A percentile compares a stretch with the other conserved stretches of the same genome.
These are phyloP conservation scores for Cystofilobasidium ferigula DNA, from an alignment of 768 basidiomycete genomes.

Conservation along the genomic window DNA sequence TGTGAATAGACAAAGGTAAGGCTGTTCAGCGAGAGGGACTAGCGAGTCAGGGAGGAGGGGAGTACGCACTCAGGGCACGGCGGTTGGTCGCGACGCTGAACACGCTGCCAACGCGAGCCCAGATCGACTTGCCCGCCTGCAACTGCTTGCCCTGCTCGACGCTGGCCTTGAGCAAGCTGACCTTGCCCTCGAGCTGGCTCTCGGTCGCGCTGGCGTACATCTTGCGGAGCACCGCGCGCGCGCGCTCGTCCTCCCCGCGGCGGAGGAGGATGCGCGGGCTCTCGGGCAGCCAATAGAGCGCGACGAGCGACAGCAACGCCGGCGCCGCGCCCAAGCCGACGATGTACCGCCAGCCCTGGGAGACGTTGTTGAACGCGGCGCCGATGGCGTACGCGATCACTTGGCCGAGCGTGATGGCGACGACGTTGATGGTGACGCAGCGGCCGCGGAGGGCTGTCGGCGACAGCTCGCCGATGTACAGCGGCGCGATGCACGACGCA, in stretches of 20 bases:
- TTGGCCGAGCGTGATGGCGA: conserved; percentile 61
- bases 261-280: conserved; percentile 63
- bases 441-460: conserved; percentile 46
- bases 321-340: conserved; percentile 64
- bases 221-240: conserved; percentile 50
- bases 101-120: conserved; percentile 50
- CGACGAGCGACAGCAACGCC: conserved; percentile 51
- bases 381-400: conserved; percentile 32
- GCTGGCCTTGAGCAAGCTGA: conserved; percentile 50
- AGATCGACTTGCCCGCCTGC: conserved; percentile 49
- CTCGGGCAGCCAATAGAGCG: conserved; percentile 61
- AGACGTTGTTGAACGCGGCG: conserved; percentile 41
- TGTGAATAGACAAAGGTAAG: conserved; percentile 30
- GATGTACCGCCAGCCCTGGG: conserved; percentile 71
- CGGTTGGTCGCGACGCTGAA: conserved; percentile 51
- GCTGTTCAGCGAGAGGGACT: not conserved
- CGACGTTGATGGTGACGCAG: conserved; percentile 47
- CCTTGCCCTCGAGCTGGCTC: conserved; percentile 57
- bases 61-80: conserved; percentile 52
- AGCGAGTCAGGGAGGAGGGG: not conserved
- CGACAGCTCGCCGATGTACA: conserved; percentile 74
- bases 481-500: conserved; percentile 47
- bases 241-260: conserved; percentile 46
- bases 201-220: conserved; percentile 59
- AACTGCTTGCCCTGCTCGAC: conserved; percentile 56